Percentiles rank a stretch among this genome's conserved stretches.
Evolutionary conservation across 805 yeast species (phyloP).

Genomic region (Metschnikowia peoriensis): DNA sequence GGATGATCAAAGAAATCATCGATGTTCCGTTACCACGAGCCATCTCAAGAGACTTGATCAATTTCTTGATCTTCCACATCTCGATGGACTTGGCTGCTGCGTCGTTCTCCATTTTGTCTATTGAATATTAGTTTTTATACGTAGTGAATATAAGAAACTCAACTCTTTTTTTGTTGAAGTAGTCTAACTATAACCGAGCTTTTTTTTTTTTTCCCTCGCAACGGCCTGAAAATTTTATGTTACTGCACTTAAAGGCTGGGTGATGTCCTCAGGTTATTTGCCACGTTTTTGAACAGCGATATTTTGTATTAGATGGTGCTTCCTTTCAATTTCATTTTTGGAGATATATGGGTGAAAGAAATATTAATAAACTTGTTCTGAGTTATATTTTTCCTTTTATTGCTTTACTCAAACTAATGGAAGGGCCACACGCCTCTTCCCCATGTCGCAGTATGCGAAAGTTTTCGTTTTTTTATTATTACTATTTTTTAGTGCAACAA

Average conservation of each 20-base stretch:
- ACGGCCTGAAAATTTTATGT: conserved; percentile 7
- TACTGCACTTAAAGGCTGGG: conserved; percentile 3
- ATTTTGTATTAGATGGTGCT: no score
- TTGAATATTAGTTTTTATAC: not conserved
- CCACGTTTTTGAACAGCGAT: not conserved
- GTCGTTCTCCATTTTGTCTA: conserved; percentile 17
- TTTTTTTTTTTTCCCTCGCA: not conserved
- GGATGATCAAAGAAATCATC: conserved; percentile 94
- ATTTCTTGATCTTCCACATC: conserved; percentile 98
- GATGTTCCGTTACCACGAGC: conserved; percentile 99
- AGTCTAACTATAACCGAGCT: not conserved
- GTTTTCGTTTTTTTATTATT: no score
- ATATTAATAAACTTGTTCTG: no score
- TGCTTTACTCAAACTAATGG: no score
- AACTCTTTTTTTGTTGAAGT: not conserved
- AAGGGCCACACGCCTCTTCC: no score
- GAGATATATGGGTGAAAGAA: no score
- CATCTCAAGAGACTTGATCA: conserved; percentile 77
- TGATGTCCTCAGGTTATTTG: conserved; percentile 2
- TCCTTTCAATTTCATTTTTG: no score
- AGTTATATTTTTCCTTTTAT: no score
- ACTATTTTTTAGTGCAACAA: no score
- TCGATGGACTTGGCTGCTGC: conserved; percentile 92
- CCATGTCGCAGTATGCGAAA: no score
- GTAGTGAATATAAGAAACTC: not conserved